Conservation (phyloP, 2,329 filamentous ascomycete species). For the Penicillium sp. region DNA sequence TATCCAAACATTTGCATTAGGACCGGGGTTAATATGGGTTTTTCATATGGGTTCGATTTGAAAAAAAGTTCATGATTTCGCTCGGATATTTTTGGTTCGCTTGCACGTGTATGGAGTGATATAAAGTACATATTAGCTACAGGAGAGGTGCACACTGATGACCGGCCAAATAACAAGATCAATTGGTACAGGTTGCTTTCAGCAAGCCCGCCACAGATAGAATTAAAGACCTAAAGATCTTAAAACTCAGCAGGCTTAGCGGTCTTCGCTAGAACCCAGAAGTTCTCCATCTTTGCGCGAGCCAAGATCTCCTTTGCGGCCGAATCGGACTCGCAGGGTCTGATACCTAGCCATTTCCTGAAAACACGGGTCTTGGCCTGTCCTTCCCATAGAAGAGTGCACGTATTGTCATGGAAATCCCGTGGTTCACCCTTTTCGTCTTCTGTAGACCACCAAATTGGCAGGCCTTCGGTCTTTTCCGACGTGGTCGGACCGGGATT, state of each 20-base stretch:
- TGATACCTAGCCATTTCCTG: conserved; percentile 78
- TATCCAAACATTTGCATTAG: conserved; percentile 28
- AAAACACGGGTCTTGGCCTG: conserved; percentile 81
- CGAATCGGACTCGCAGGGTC: conserved; percentile 89
- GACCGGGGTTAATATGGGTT: conserved; percentile 21
- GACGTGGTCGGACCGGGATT: conserved; percentile 70
- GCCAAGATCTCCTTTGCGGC: conserved; percentile 81
- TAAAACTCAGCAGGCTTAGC: conserved; percentile 44
- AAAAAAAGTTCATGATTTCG: conserved; percentile 9
- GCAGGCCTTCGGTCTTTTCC: conserved; percentile 65
- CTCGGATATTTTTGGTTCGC: conserved; percentile 1
- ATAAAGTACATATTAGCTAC: conserved; percentile 22
- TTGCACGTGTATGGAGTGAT: conserved; percentile 3
- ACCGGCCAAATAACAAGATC: neutral
- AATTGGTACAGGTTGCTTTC: conserved; percentile 3
- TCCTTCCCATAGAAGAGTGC: conserved; percentile 86
- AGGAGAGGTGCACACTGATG: conserved; percentile 9
- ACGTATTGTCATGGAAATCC: conserved; percentile 81
- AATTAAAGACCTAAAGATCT: neutral
- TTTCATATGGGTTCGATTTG: conserved; percentile 9
- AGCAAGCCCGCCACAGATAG: neutral
- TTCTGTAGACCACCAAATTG: conserved; percentile 76
- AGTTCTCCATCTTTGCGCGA: conserved; percentile 88
- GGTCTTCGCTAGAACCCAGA: conserved; percentile 88
- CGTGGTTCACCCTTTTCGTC: conserved; percentile 78